Base-by-base conservation (phyloP, 2,329 filamentous ascomycete species). In the Diaporthe nobilis region DNA sequence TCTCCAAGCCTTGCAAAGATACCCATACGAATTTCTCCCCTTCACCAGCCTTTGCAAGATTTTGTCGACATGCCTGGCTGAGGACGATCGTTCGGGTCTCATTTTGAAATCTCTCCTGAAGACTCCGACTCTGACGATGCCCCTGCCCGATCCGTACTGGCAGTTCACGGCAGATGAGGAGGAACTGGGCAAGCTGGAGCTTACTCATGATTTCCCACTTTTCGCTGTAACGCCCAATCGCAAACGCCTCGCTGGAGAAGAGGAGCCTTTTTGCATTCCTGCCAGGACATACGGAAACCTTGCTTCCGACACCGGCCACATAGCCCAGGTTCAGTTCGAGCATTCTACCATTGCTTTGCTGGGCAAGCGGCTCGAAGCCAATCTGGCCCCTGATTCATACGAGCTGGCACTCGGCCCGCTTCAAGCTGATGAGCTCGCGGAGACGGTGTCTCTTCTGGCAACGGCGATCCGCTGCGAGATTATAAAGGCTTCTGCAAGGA, bases 281-380 rank as follows among this genome's bases (percentile, higher is more conserved):
- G 86, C 87, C 9, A 91, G 92, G n/a, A 93, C 92, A 1, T 85
- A 87, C 63, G 94, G 94, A 2, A 89, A 91, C 15, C 94, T 98
- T 76, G 88, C 98, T 70, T 94, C 93, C 10, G 94, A 97, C 79
- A 90, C 90, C n/a, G 92, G 90, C 55, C 93, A 94, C 60, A 91
- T 94, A 68, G 93, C 96, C 20, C 90, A 94, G 37, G 89, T 94
- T 80, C 95, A 97, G 85, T 92, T 95, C 81, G 86, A 90, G 31
- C 96, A 98, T 83, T 98, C 95, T 9, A 93, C 92, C 4, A 85
- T 98, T 58, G 92, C 93, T 17, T 93, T 98, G 76, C 87, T 98
- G 57, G 95, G 95, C 47, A 94, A 93, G 79, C 91, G 93, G 47
- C 85, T 96, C 3, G 93, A 94, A 77, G 92, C 93, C 12, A 92